These are phyloP conservation scores for Yamadazyma triangularis DNA, from an alignment of 1,139 yeast genomes.

Conservation along the genomic window DNA sequence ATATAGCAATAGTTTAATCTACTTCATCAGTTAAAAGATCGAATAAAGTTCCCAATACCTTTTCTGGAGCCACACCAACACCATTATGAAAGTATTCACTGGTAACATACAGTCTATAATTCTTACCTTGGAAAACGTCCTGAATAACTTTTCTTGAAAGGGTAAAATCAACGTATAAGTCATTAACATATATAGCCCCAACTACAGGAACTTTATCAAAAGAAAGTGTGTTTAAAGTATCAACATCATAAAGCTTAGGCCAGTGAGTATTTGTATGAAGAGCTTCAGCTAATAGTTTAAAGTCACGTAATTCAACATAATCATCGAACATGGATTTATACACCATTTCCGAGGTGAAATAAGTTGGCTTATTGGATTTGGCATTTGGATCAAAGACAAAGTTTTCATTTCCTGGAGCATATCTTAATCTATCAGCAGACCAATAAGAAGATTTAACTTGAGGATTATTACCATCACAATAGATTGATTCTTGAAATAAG, in stretches of 20 bases:
- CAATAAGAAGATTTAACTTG: constrained; percentile 27
- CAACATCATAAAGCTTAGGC: constrained; percentile 38
- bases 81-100: constrained; percentile 55
- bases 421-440: constrained; percentile 45
- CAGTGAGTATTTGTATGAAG: constrained; percentile 39
- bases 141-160: constrained; percentile 31
- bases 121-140: constrained; percentile 23
- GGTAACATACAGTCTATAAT: constrained; percentile 39
- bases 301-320: constrained; percentile 35
- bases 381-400: constrained; percentile 22
- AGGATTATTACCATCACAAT: constrained; percentile 35
- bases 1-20: constrained; percentile 26
- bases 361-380: constrained; percentile 20
- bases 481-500: constrained; percentile 54
- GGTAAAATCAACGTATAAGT: constrained; percentile 52
- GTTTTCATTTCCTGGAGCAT: constrained; percentile 18
- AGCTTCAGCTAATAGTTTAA: constrained; percentile 37
- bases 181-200: constrained; percentile 47
- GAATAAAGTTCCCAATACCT: constrained; percentile 38
- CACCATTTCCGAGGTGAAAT: constrained; percentile 58
- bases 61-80: constrained; percentile 36
- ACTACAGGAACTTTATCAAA: constrained; percentile 45
- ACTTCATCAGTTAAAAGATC: constrained; percentile 38
- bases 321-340: constrained; percentile 48
- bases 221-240: constrained; percentile 20